phyloP scores from a whole-genome alignment of 768 basidiomycete genomes.

The Russula abietina region DNA sequence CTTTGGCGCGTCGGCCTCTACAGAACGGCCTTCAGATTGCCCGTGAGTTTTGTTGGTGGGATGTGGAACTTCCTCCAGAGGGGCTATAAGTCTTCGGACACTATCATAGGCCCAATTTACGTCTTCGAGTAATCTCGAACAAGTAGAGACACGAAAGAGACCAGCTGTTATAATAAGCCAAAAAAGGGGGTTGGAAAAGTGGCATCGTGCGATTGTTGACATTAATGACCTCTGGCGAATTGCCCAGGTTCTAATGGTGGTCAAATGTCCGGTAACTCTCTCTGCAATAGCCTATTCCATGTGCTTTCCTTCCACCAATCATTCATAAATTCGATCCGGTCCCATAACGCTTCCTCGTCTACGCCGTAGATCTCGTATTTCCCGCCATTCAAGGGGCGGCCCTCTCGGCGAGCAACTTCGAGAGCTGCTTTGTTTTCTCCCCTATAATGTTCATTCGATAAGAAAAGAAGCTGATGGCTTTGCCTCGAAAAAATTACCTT shows the following conservation, averaged over 20 bases:
- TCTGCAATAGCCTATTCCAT: constrained; percentile 73
- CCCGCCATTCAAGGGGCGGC: constrained; percentile 53
- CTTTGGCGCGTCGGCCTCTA: not conserved
- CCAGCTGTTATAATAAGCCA: not conserved
- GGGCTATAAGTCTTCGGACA: not conserved
- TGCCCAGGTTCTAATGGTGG: too few species aligned
- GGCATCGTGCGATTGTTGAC: not conserved
- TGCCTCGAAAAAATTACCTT: constrained; percentile 37
- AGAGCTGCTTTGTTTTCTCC: constrained; percentile 79
- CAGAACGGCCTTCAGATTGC: not conserved
- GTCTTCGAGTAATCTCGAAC: not conserved
- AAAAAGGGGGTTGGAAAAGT: not conserved
- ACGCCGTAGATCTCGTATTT: constrained; percentile 85
- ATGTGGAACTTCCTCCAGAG: not conserved
- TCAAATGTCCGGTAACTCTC: constrained; percentile 76
- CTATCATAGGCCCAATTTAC: not conserved
- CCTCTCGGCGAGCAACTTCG: constrained; percentile 75
- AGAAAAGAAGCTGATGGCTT: constrained; percentile 10
- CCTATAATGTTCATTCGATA: constrained; percentile 33
- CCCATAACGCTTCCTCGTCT: constrained; percentile 82
- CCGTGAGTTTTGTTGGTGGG: not conserved
- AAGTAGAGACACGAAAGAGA: not conserved
- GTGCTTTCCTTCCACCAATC: constrained; percentile 94
- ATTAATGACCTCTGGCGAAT: too few species aligned
- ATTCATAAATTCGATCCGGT: constrained; percentile 71